phyloP scores from a whole-genome alignment of 257 asterid species.

The Thymus mandschuricus region DNA sequence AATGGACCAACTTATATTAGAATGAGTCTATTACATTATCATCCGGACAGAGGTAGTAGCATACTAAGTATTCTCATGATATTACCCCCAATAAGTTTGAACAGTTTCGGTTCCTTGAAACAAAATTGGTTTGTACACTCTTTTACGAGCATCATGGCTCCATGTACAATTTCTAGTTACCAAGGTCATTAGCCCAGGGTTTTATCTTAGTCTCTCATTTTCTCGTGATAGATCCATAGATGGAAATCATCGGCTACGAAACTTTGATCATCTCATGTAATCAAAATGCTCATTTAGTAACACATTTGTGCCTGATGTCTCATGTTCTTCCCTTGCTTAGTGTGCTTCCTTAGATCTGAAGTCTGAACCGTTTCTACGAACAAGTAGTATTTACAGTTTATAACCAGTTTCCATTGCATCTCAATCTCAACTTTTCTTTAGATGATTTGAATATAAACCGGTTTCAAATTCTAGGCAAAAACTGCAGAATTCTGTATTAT shows the following conservation, averaged over 20 bases:
- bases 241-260: neutral
- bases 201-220: neutral
- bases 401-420: neutral
- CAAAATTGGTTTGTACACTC: neutral
- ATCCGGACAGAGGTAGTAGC: too few relatives aligned
- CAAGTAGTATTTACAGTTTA: neutral
- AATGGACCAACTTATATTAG: too few relatives aligned
- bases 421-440: neutral
- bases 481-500: neutral
- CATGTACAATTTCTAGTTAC: neutral
- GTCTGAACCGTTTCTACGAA: neutral
- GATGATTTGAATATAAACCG: neutral
- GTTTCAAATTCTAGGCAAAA: neutral
- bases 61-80: too few relatives aligned
- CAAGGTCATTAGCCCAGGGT: neutral
- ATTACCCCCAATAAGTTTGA: neutral
- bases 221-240: neutral
- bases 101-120: neutral
- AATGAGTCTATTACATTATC: too few relatives aligned
- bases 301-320: neutral
- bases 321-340: neutral
- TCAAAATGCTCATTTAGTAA: neutral
- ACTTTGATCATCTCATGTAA: neutral
- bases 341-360: neutral
- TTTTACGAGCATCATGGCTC: constrained; percentile 2